Evolutionary conservation across 768 basidiomycete species (phyloP).

Genomic region (Tricholoma flavovirens): DNA sequence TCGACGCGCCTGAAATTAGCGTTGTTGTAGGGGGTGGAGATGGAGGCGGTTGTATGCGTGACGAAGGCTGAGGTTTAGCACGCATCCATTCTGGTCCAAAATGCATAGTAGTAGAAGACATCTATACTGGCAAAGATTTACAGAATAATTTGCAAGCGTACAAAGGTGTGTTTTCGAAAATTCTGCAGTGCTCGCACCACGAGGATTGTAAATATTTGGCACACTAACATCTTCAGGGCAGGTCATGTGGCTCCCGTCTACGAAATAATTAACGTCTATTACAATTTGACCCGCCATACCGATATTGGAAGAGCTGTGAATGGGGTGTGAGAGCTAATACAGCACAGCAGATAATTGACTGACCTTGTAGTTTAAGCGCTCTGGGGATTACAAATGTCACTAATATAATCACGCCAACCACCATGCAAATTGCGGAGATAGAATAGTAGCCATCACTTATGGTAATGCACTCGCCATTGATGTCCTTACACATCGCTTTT

Average conservation of each 20-base stretch:
- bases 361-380: slow-evolving; percentile 81
- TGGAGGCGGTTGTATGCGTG: slow-evolving; percentile 50
- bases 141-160: slow-evolving; percentile 15
- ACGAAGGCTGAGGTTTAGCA: slow-evolving; percentile 56
- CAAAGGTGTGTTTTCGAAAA: slow-evolving; percentile 26
- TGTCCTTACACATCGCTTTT: slow-evolving; percentile 65
- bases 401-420: slow-evolving; percentile 68
- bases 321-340: slow-evolving; percentile 6
- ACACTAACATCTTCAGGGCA: slow-evolving; percentile 32
- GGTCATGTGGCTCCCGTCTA: slow-evolving; percentile 15
- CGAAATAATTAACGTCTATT: slow-evolving; percentile 16
- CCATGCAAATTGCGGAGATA: slow-evolving; percentile 73
- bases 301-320: slow-evolving; percentile 57
- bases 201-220: slow-evolving; percentile 30
- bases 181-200: slow-evolving; percentile 21
- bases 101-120: slow-evolving; percentile 71
- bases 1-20: slow-evolving; percentile 47
- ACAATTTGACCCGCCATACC: slow-evolving; percentile 65
- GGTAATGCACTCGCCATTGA: slow-evolving; percentile 77
- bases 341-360: slow-evolving; percentile 19
- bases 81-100: slow-evolving; percentile 95
- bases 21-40: slow-evolving; percentile 50
- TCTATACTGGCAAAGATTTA: slow-evolving; percentile 21
- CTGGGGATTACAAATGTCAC: slow-evolving; percentile 78
- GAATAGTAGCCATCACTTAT: slow-evolving; percentile 91